Base-by-base conservation (phyloP, 306 rosid genomes). In the Styphnolobium japonicum region DNA sequence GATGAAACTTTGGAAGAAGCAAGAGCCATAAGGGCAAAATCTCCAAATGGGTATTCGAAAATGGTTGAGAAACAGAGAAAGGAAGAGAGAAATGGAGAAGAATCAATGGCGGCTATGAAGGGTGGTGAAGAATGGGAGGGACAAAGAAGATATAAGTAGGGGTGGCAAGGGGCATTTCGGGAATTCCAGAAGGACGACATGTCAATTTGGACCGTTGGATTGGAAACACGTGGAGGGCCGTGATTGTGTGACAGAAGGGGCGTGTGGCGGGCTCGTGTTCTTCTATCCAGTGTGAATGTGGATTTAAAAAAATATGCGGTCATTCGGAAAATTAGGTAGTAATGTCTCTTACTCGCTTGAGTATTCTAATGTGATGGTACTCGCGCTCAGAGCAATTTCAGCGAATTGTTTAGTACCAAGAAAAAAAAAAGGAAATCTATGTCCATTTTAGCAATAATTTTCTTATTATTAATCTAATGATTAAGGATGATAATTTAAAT, bases 261-360 rank as follows among this genome's bases (percentile, higher is more conserved):
- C 93, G 94, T 92, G 97, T 92, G 94, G 86, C 56, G 14, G 43
- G 3, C 94, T 85, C 87, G 89, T 90, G 97, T 46, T 29, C 48
- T 80, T n/a, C n/a, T n/a, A 67, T 63, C 81, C 55, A 0, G n/a
- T 64, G 52, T 6, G 67, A 36, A 67, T 11, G 16, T 3, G 25
- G 66, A 33, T 25, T 43, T 55, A 5, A 2, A 36, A 0, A 40
- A 34, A 78, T 73, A 66, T 71, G 23, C 80, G 4, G 60, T 53
- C 12, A 23, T 56, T 10, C 6, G 8, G 5, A 56, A 22, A 56
- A 4, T 23, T 56, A n/a, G 1, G 61, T 56, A n/a, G n/a, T n/a
- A n/a, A n/a, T n/a, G n/a, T n/a, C 15, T 2, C 15, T 2, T 9
- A 56, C 34, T 23, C 7, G 14, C 74, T 40, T 40, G 60, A 72